These are phyloP conservation scores for Nicotiana rustica DNA, from an alignment of 305 asterid genomes.

Conservation along the genomic window DNA sequence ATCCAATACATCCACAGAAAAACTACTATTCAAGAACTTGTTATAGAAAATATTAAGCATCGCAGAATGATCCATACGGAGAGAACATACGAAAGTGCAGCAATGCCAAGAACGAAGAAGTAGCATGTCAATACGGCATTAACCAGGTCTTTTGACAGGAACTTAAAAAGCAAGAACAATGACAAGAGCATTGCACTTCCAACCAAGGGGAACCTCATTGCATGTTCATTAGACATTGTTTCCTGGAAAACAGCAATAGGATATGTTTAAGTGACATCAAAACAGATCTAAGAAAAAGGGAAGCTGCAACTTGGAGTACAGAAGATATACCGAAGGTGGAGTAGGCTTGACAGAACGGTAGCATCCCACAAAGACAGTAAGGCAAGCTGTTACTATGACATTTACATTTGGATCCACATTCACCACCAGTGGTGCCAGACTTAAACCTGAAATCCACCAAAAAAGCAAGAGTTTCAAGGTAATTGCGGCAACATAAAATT, in stretches of 20 bases:
- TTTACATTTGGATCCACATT: conserved; percentile 89
- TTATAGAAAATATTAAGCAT: conserved; percentile 29
- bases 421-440: conserved; percentile 87
- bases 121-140: conserved; percentile 94
- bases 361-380: conserved; percentile 92
- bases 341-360: conserved; percentile 94
- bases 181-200: conserved; percentile 98
- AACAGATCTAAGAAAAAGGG: background rate
- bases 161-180: conserved; percentile 88
- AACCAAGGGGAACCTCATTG: conserved; percentile 94
- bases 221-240: conserved; percentile 96
- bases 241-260: conserved; percentile 61
- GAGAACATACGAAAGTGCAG: conserved; percentile 91
- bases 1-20: background rate
- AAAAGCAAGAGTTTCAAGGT: conserved; percentile 33
- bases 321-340: conserved; percentile 84
- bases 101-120: conserved; percentile 87
- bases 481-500: background rate
- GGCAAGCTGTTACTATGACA: conserved; percentile 86
- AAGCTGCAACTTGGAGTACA: background rate
- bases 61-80: conserved; percentile 38
- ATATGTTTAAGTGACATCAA: conserved; percentile 34
- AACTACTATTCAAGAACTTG: background rate
- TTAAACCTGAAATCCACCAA: conserved; percentile 67
- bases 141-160: conserved; percentile 94